A percentile compares a stretch with the other conserved stretches of the same genome.
phyloP scores from a whole-genome alignment of 2,329 filamentous ascomycete genomes.

The Westerdykella ornata region DNA sequence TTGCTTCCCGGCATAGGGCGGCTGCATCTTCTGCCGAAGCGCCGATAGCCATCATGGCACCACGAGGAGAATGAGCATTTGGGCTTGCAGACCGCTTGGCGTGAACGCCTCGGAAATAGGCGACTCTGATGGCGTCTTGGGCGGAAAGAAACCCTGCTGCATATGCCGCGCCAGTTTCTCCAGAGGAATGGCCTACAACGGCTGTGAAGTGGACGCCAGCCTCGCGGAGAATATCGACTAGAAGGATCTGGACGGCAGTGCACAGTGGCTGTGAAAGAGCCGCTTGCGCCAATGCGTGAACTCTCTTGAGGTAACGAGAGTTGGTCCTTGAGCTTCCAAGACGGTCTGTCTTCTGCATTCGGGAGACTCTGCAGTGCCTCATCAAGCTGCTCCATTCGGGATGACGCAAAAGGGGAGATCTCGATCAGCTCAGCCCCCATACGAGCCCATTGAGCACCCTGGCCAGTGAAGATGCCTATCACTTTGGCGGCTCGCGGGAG shows the following conservation, averaged over 20 bases:
- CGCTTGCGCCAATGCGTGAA: slow-evolving; percentile 8
- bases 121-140: slow-evolving; percentile 13
- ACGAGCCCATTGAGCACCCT: slow-evolving; percentile 38
- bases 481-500: slow-evolving; percentile 6
- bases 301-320: slow-evolving; percentile 1
- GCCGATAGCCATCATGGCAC: slow-evolving; percentile 32
- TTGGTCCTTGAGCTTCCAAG: slow-evolving; percentile 12
- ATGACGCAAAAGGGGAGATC: slow-evolving; percentile 12
- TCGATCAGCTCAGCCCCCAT: slow-evolving; percentile 36
- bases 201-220: slow-evolving; percentile 24
- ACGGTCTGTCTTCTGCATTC: not conserved
- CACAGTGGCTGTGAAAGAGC: slow-evolving; percentile 29
- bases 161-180: slow-evolving; percentile 39
- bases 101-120: slow-evolving; percentile 18
- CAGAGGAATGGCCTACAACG: slow-evolving; percentile 40
- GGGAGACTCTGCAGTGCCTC: slow-evolving; percentile 4
- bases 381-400: slow-evolving; percentile 21
- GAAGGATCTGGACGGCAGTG: slow-evolving; percentile 35
- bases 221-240: slow-evolving; percentile 24
- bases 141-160: slow-evolving; percentile 17
- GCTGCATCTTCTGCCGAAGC: slow-evolving; percentile 6
- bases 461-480: slow-evolving; percentile 39
- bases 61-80: slow-evolving; percentile 7
- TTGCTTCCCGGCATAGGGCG: not conserved
- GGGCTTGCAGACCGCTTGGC: not conserved